A percentile compares a stretch with the other conserved stretches of the same genome.
Conservation (phyloP, 331 rosid species). For the Spiraea crenata region DNA sequence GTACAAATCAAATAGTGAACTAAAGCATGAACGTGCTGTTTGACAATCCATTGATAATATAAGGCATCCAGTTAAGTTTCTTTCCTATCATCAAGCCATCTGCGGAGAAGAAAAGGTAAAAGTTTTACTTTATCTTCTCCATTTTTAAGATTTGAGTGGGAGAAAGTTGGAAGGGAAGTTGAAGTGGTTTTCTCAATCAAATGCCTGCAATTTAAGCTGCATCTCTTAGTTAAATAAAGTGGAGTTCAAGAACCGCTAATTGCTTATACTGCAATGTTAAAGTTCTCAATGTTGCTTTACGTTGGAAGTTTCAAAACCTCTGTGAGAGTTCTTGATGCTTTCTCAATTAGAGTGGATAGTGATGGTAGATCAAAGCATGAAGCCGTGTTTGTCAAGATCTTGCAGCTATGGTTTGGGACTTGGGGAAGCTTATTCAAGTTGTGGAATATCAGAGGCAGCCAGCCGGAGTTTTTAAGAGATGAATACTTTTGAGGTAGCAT, state of each 20-base stretch:
- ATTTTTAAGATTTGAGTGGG: too few relatives aligned
- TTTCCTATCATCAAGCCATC: not conserved
- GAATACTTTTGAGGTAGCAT: too few relatives aligned
- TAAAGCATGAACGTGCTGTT: too few relatives aligned
- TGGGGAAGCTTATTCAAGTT: too few relatives aligned
- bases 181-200: not conserved
- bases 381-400: not conserved
- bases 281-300: not conserved
- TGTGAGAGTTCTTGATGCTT: not conserved
- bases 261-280: not conserved
- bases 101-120: not conserved
- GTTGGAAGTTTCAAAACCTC: not conserved
- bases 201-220: not conserved
- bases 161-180: not conserved
- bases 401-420: too few relatives aligned
- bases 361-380: not conserved
- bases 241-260: not conserved
- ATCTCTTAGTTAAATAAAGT: not conserved
- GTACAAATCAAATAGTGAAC: too few relatives aligned
- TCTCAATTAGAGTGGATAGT: not conserved
- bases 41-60: too few relatives aligned
- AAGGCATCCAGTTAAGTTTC: not conserved
- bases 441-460: too few relatives aligned
- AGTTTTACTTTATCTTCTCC: too few relatives aligned
- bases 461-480: too few relatives aligned